Conservation (phyloP, 164 flowering plant species). For the Akebia trifoliata region DNA sequence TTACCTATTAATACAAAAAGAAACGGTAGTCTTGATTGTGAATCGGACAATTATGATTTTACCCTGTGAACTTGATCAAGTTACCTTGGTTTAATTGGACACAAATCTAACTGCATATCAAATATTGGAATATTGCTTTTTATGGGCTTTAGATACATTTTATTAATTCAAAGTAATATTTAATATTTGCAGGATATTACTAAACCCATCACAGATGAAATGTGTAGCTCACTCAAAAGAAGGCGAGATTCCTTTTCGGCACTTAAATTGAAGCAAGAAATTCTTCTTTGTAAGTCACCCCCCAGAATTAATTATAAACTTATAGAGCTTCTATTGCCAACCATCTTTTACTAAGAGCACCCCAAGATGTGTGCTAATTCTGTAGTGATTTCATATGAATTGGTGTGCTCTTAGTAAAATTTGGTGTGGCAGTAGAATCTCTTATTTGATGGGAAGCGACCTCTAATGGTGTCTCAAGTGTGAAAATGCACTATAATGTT, state of each 20-base stretch:
- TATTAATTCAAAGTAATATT: background rate
- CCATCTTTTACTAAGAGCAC: too few relatives aligned
- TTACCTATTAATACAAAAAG: too few relatives aligned
- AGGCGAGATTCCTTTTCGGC: conserved; percentile 72
- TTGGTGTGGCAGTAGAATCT: too few relatives aligned
- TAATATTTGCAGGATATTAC: conserved; percentile 70
- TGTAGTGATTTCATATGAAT: too few relatives aligned
- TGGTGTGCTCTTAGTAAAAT: too few relatives aligned
- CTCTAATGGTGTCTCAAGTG: background rate
- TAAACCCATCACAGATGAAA: conserved; percentile 69
- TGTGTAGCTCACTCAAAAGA: conserved; percentile 57
- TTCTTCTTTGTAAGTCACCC: conserved; percentile 74
- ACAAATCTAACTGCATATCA: background rate
- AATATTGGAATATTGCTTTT: background rate
- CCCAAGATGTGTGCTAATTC: too few relatives aligned
- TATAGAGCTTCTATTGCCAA: background rate
- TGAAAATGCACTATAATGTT: too few relatives aligned
- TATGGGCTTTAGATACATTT: background rate
- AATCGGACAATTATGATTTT: background rate
- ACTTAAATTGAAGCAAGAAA: conserved; percentile 82
- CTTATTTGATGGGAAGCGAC: too few relatives aligned
- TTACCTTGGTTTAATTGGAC: background rate
- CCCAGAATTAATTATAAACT: background rate
- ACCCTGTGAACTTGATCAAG: conserved; percentile 2
- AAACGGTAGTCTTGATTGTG: background rate